A percentile compares a stretch with the other conserved stretches of the same genome.
Evolutionary conservation across 164 flowering plant species (phyloP).

Genomic region (Warburgia ugandensis): DNA sequence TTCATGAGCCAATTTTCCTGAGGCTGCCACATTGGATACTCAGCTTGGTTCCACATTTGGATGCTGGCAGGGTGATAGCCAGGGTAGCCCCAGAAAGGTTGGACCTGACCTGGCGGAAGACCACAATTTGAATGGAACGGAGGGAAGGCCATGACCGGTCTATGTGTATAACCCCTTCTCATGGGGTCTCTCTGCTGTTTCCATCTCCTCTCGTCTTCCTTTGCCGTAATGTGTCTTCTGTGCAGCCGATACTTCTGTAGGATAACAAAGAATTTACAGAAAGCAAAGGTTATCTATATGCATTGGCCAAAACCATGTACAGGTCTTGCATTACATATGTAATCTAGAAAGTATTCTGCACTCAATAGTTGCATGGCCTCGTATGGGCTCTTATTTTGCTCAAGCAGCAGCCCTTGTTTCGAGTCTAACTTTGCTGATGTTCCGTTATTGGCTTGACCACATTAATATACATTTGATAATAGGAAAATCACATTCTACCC

Average conservation of each 20-base stretch:
- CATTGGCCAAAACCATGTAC: too few species aligned
- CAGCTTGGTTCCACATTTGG: conserved; percentile 45
- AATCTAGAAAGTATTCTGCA: too few species aligned
- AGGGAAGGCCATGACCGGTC: conserved; percentile 57
- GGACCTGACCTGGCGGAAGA: conserved; percentile 21
- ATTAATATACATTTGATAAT: too few species aligned
- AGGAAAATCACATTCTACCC: too few species aligned
- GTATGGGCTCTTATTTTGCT: too few species aligned
- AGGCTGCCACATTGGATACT: conserved; percentile 48
- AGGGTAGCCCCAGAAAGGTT: conserved; percentile 60
- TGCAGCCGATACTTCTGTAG: conserved; percentile 56
- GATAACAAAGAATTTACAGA: too few species aligned
- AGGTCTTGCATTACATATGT: too few species aligned
- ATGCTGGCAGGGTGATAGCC: conserved; percentile 23
- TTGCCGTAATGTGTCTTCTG: conserved; percentile 53
- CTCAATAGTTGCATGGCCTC: too few species aligned
- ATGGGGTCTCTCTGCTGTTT: conserved; percentile 33
- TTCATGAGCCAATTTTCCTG: conserved; percentile 50
- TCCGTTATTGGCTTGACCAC: too few species aligned
- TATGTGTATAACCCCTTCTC: conserved; percentile 34
- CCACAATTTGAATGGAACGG: conserved; percentile 33
- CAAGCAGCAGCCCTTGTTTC: too few species aligned
- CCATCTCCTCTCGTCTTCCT: conserved; percentile 52
- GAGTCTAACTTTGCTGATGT: too few species aligned
- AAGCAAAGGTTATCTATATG: too few species aligned